These are phyloP conservation scores for Phytophthora pistaciae DNA, from an alignment of 352 stramenopile species.

Conservation along the genomic window DNA sequence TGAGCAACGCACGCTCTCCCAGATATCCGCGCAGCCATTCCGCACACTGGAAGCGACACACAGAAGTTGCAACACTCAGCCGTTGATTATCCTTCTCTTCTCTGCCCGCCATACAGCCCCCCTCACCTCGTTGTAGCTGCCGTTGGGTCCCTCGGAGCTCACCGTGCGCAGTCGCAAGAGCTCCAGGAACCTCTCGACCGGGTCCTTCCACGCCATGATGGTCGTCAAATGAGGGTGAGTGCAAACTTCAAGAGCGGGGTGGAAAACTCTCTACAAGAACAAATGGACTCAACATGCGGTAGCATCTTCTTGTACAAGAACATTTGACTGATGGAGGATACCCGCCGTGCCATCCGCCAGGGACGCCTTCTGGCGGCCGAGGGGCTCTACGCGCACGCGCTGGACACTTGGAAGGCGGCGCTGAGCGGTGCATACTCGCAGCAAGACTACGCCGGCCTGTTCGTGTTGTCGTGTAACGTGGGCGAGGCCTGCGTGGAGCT, in stretches of 20 bases:
- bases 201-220: slow-evolving; percentile 38
- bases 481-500: slow-evolving; percentile 55
- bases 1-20: slow-evolving; percentile 43
- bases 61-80: neutral
- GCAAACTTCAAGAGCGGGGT: slow-evolving; percentile 5
- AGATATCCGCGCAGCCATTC: slow-evolving; percentile 75
- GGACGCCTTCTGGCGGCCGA: slow-evolving; percentile 49
- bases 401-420: slow-evolving; percentile 59
- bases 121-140: slow-evolving; percentile 69
- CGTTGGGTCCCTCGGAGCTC: slow-evolving; percentile 72
- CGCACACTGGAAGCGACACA: slow-evolving; percentile 48
- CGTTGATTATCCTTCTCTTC: neutral
- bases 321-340: slow-evolving; percentile 35
- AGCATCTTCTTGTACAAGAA: slow-evolving; percentile 9
- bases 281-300: neutral
- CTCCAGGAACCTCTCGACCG: slow-evolving; percentile 79
- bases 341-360: slow-evolving; percentile 38
- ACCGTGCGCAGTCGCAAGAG: slow-evolving; percentile 84
- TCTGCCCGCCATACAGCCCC: neutral
- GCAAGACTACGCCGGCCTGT: slow-evolving; percentile 64
- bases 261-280: slow-evolving; percentile 19
- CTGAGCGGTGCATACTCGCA: slow-evolving; percentile 54
- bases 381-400: slow-evolving; percentile 42
- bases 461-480: slow-evolving; percentile 78
- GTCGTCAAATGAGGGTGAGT: neutral